phyloP scores from a whole-genome alignment of 352 stramenopile species.

The Saprolegnia parasitica region DNA sequence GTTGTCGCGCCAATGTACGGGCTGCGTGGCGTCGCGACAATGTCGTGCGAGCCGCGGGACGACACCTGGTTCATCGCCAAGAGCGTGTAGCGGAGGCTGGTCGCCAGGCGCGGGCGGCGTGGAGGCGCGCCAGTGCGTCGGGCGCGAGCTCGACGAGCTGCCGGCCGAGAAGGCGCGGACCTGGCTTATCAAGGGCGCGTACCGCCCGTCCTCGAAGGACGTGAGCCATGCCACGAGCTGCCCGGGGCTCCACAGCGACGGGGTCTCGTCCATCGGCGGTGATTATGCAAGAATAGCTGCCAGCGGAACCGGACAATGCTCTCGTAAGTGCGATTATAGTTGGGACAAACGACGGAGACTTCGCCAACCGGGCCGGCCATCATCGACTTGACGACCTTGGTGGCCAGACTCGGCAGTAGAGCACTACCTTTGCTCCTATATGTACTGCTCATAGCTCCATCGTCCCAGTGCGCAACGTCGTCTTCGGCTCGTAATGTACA shows the following conservation, averaged over 20 bases:
- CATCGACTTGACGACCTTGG: too few relatives aligned
- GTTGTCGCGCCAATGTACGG: conserved; percentile 16
- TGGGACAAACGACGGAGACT: background rate
- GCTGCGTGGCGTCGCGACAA: conserved; percentile 34
- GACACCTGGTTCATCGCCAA: conserved; percentile 83
- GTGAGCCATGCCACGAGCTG: conserved; percentile 74
- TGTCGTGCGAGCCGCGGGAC: conserved; percentile 34
- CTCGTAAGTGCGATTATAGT: background rate
- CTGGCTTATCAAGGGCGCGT: conserved; percentile 44
- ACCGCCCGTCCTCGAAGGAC: conserved; percentile 69
- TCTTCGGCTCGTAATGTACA: too few relatives aligned
- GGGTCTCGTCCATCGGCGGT: conserved; percentile 41
- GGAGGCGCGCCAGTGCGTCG: conserved; percentile 47
- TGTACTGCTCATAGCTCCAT: too few relatives aligned
- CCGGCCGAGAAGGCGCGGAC: conserved; percentile 52
- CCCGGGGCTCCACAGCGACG: conserved; percentile 72
- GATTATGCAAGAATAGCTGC: conserved; percentile 18
- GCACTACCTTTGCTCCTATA: too few relatives aligned
- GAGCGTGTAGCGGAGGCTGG: conserved; percentile 78
- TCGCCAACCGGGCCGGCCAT: too few relatives aligned
- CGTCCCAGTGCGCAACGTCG: too few relatives aligned
- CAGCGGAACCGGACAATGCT: background rate
- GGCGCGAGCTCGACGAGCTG: conserved; percentile 63
- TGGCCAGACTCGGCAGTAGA: too few relatives aligned
- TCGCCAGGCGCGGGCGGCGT: conserved; percentile 57